Evolutionary conservation across 352 stramenopile genomes (phyloP), one percentile per base, ranked within the genome.

Genomic region (Nothophytophthora sp.): DNA sequence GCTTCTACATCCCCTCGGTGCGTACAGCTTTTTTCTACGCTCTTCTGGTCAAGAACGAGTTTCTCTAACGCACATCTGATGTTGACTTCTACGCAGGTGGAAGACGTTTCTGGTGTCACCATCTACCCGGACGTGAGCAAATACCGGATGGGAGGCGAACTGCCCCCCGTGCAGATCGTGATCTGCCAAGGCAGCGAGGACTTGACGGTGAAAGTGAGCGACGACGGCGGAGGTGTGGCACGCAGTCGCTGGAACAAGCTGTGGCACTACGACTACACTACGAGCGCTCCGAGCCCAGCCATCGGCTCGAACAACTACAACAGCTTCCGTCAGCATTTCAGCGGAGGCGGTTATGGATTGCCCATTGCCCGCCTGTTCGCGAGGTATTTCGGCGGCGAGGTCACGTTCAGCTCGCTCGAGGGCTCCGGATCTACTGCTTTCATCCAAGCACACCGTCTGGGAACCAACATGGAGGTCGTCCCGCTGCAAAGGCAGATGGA

Each of bases 211-310:
- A 99, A 99, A 74, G 86, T 99, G 20, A 92, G 78, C 20, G 97
- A 99, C 70, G 94, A 99, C 61, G 97, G 97, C 15, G 97, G 97
- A 34, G 97, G 97, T 37, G 99, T 99, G 56, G 83, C 87, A 3
- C 81, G 97, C 27, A 98, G 84, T 48, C 90, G 99, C 38, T 98
- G 98, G 81, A 86, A 91, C 38, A 92, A 96, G 44, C 92, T 99
- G 50, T 99, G 96, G 93, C 95, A 92, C 38, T 99, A 99, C 63
- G 81, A 99, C 27, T 99, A 99, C 80, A 99, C 96, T n/a, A 99
- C 97, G 6, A 97, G 95, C 40, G 55, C 67, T 27, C 35, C 73
- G 55, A 78, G 69, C 19, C 74, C 76, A 7, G 69, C 74, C 12
- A 65, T 73, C 23, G 65, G 76, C 33, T 73, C 70, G 45, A 73